Conservation (phyloP, 1,139 yeast genomes). For the Pichia sp. region DNA sequence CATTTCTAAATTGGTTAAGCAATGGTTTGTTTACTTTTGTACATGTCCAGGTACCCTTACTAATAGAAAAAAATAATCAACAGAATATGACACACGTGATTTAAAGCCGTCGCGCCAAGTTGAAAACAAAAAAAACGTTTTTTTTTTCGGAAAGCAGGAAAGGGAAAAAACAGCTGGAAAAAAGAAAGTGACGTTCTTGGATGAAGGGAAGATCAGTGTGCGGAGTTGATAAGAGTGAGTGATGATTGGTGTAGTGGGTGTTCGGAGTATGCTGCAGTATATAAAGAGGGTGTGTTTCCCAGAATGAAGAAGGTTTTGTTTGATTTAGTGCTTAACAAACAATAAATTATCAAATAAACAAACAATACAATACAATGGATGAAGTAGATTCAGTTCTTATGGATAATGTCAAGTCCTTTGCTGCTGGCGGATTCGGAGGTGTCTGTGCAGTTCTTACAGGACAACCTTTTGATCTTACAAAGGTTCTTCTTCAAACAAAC, state of each 20-base stretch:
- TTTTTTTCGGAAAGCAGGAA: too few species aligned
- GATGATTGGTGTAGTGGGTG: too few species aligned
- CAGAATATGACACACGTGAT: too few species aligned
- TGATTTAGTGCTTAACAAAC: neutral
- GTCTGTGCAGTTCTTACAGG: constrained; percentile 86
- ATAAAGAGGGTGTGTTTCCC: too few species aligned
- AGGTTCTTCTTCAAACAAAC: constrained; percentile 84
- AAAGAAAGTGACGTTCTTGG: neutral
- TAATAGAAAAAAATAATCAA: too few species aligned
- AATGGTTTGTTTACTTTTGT: too few species aligned
- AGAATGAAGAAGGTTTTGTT: neutral
- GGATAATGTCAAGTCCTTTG: constrained; percentile 61
- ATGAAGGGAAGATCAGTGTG: neutral
- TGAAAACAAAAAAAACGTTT: neutral
- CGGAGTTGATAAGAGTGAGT: neutral
- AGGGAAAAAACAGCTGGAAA: neutral
- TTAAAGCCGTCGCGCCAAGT: too few species aligned
- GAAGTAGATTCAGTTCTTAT: constrained; percentile 27
- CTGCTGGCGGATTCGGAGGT: constrained; percentile 87
- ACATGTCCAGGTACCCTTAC: too few species aligned
- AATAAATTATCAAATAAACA: neutral
- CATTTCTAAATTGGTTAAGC: too few species aligned
- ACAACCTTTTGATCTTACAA: constrained; percentile 90
- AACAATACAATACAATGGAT: constrained; percentile 23
- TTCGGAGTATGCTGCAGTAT: too few species aligned